Percentiles rank a stretch among this genome's conserved stretches.
Conservation (phyloP, 176 grass and related monocot genomes). For the Carex littledalei region DNA sequence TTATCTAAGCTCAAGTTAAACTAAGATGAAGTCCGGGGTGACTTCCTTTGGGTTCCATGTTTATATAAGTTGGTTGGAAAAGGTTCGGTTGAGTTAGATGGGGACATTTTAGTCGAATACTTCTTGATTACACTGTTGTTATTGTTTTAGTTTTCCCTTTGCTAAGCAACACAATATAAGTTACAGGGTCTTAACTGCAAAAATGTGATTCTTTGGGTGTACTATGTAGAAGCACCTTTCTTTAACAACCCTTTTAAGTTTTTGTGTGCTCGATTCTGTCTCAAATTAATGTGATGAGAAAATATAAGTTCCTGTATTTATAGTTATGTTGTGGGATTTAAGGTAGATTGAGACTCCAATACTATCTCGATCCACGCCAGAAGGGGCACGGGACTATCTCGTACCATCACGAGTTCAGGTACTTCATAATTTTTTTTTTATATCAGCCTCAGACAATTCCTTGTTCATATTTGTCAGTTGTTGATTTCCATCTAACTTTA, state of each 20-base stretch:
- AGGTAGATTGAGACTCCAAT: slow-evolving; percentile 99
- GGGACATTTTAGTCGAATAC: background rate
- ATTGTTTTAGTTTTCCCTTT: background rate
- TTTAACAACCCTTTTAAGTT: background rate
- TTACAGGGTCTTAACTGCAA: background rate
- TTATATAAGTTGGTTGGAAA: background rate
- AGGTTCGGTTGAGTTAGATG: background rate
- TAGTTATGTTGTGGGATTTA: slow-evolving; percentile 41
- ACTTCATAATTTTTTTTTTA: slow-evolving; percentile 9
- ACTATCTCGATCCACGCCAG: slow-evolving; percentile 94
- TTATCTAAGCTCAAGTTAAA: background rate
- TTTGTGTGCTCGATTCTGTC: background rate
- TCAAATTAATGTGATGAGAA: background rate
- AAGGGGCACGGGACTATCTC: slow-evolving; percentile 97
- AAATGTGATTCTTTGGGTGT: background rate
- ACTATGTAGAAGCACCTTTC: background rate
- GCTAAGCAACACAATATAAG: background rate
- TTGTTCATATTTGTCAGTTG: background rate
- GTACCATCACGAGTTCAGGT: slow-evolving; percentile 99
- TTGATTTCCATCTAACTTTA: slow-evolving; percentile 1
- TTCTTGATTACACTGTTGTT: background rate
- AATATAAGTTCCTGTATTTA: slow-evolving; percentile 5
- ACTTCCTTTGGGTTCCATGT: background rate
- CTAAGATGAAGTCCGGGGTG: background rate
- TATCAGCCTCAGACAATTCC: background rate